Evolutionary conservation across 2,329 filamentous ascomycete species (phyloP), one percentile per base, ranked within the genome.

Genomic region (Botrytis deweyae): DNA sequence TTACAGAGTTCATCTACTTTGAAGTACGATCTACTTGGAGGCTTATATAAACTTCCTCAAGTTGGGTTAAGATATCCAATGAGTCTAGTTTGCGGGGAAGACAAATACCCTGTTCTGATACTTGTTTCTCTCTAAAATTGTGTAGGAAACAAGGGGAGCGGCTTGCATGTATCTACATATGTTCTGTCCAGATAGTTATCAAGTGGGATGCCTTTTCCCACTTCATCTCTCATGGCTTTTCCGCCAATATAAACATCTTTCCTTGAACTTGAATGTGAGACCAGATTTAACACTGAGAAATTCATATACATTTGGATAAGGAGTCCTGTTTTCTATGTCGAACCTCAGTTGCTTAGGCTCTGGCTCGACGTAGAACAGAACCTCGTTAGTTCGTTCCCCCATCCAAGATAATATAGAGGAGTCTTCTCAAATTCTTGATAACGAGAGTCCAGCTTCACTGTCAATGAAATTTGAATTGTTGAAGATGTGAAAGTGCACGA

Each of bases 81-180:
- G 12, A 7, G 49, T 16, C 12, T 6, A 0, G 16, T 16, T n/a
- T 5, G 22, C 0, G 12, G 10, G 4, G 25, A n/a, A 55, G 25
- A n/a, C 0, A 29, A 7, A 7, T 16, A 55, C 0, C 49, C 12
- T 1, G 3, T 55, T 7, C 14, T 55, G 25, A 14, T n/a, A n/a
- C 25, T n/a, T 14, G 12, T 55, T 55, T 55, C 5, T 25, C 22
- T 55, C 25, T 29, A 16, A 0, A 16, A n/a, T 2, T 55, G 4
- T n/a, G 25, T 3, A n/a, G 49, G 12, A 55, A 55, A 16, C 7
- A 5, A 5, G 25, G 49, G 12, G 2, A n/a, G 49, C 49, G 25
- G 49, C 46, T n/a, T 55, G 0, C 10, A n/a, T 14, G 25, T n/a
- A 6, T 52, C 5, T 52, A 33, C 29, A 33, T 33, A 12, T 14